Conservation (phyloP, 2,329 filamentous ascomycete genomes). For the Aspergillus sp. region DNA sequence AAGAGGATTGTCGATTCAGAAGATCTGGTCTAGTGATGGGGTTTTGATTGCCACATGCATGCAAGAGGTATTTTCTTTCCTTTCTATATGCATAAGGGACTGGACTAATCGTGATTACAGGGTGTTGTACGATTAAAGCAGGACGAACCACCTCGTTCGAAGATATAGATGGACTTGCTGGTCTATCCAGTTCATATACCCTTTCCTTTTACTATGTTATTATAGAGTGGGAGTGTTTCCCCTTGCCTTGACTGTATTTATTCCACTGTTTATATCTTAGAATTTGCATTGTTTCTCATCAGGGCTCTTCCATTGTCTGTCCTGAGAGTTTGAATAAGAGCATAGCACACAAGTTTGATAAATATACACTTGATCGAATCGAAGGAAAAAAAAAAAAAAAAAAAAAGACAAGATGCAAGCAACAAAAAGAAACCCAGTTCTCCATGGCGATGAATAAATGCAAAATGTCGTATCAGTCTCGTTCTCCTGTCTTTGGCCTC, state of each 20-base stretch:
- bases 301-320: too few relatives aligned
- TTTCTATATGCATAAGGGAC: neutral
- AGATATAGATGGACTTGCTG: slow-evolving; percentile 19
- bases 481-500: too few relatives aligned
- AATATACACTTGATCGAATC: too few relatives aligned
- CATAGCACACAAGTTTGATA: too few relatives aligned
- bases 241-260: neutral
- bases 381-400: too few relatives aligned
- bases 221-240: neutral
- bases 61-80: slow-evolving; percentile 40
- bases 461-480: too few relatives aligned
- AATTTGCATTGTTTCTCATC: too few relatives aligned
- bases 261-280: neutral
- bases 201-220: neutral
- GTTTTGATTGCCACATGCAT: slow-evolving; percentile 46
- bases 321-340: too few relatives aligned
- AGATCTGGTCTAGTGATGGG: slow-evolving; percentile 47
- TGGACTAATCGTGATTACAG: slow-evolving; percentile 14
- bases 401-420: too few relatives aligned
- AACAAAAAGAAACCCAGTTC: too few relatives aligned
- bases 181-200: neutral
- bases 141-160: slow-evolving; percentile 28
- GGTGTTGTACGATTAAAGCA: slow-evolving; percentile 45
- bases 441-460: too few relatives aligned
- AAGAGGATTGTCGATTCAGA: slow-evolving; percentile 44